Conservation (phyloP, 78 protist species). For the Pigoraptor vietnamica region DNA sequence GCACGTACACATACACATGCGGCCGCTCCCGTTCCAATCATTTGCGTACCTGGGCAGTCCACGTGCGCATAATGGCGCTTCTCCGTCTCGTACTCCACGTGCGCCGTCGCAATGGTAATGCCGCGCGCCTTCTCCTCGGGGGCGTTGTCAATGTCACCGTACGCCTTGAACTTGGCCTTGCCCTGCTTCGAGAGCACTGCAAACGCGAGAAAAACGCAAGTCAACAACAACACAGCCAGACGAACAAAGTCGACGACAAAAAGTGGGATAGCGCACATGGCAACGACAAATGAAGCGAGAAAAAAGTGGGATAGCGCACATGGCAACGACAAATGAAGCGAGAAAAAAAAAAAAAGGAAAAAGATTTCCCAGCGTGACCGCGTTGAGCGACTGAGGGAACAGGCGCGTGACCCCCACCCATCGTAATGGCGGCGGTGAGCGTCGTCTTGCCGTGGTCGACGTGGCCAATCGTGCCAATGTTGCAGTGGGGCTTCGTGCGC, state of each 20-base stretch:
- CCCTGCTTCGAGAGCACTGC: constrained; percentile 41
- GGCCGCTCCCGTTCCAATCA: too few relatives aligned
- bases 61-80: constrained; percentile 91
- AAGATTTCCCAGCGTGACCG: too few relatives aligned
- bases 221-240: too few relatives aligned
- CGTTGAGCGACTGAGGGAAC: too few relatives aligned
- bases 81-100: constrained; percentile 85
- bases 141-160: constrained; percentile 82
- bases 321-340: too few relatives aligned
- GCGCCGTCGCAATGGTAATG: constrained; percentile 92
- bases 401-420: constrained; percentile 22
- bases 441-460: constrained; percentile 97
- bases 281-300: neutral
- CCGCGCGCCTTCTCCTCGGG: constrained; percentile 89
- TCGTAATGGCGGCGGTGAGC: constrained; percentile 92
- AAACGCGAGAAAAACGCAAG: neutral
- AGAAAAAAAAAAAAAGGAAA: too few relatives aligned
- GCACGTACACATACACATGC: too few relatives aligned
- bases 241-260: neutral
- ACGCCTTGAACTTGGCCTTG: constrained; percentile 60
- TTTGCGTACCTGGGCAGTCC: constrained; percentile 92
- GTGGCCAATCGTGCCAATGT: constrained; percentile 97
- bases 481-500: constrained; percentile 85
- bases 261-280: neutral
- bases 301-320: too few relatives aligned